These are phyloP conservation scores for Fusarium setosum DNA, from an alignment of 2,329 filamentous ascomycete species.

Conservation along the genomic window DNA sequence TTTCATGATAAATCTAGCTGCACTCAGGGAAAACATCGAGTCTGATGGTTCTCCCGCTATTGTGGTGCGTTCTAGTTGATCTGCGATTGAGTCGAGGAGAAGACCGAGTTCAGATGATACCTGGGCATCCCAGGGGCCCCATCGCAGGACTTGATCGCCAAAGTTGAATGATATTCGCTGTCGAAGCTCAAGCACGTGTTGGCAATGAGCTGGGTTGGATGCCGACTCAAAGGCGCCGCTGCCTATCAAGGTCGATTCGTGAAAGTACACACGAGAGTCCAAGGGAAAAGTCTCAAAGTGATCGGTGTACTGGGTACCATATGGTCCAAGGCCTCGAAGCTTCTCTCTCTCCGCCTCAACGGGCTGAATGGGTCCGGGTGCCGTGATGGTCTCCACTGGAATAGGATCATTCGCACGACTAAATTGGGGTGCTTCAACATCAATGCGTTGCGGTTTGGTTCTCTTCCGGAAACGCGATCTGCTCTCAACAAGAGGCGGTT, in stretches of 20 bases:
- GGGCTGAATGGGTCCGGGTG: constrained; percentile 11
- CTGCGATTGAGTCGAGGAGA: constrained; percentile 68
- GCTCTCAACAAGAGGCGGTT: constrained; percentile 6
- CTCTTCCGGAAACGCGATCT: constrained; percentile 57
- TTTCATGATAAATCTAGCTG: constrained; percentile 58
- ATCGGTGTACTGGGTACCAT: constrained; percentile 69
- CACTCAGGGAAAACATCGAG: constrained; percentile 39
- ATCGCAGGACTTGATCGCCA: constrained; percentile 61
- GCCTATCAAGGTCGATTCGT: constrained; percentile 69
- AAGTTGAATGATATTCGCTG: constrained; percentile 57
- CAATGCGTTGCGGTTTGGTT: constrained; percentile 56
- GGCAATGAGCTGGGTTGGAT: constrained; percentile 43
- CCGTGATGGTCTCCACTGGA: constrained; percentile 21
- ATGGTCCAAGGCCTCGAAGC: constrained; percentile 67
- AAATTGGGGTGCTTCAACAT: constrained; percentile 64
- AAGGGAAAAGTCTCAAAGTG: constrained; percentile 73
- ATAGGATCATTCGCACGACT: constrained; percentile 65
- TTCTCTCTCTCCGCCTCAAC: constrained; percentile 39
- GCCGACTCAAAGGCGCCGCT: constrained; percentile 60
- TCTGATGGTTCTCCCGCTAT: constrained; percentile 1
- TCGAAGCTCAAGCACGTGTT: constrained; percentile 45
- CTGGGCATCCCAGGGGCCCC: constrained; percentile 67
- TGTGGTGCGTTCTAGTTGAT: constrained; percentile 51
- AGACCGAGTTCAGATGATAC: constrained; percentile 72
- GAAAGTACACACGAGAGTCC: constrained; percentile 66